These are phyloP conservation scores for Aspergillus sclerotioniger DNA, from an alignment of 495 filamentous ascomycete species.

Conservation along the genomic window DNA sequence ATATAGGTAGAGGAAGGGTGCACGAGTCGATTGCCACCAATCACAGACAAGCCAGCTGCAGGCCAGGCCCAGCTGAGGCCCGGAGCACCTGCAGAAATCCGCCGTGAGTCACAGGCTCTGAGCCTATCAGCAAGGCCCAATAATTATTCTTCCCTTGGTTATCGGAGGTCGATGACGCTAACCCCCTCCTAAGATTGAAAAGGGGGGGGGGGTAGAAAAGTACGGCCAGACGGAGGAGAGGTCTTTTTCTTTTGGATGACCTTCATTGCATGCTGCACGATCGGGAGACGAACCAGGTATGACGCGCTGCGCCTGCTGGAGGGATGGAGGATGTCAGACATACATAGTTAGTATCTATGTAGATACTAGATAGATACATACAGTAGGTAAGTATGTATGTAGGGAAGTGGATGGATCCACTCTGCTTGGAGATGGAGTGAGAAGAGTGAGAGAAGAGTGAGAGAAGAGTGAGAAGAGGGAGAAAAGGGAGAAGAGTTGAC, in stretches of 20 bases:
- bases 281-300: too few species aligned
- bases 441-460: background rate
- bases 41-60: constrained; percentile 17
- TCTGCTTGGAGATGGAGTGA: background rate
- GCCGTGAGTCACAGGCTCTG: background rate
- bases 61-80: background rate
- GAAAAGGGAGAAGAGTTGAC: too few species aligned
- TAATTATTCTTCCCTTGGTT: background rate
- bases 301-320: too few species aligned
- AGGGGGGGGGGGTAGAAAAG: constrained; percentile 2
- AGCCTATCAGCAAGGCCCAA: background rate
- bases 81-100: constrained; percentile 1
- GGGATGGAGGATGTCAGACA: too few species aligned
- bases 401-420: background rate
- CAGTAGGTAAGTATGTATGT: background rate
- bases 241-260: too few species aligned
- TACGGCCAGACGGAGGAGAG: background rate
- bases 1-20: background rate
- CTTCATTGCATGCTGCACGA: too few species aligned
- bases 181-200: background rate
- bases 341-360: too few species aligned
- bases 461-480: too few species aligned
- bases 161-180: background rate
- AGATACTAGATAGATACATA: too few species aligned
- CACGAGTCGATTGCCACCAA: background rate